Evolutionary conservation across 495 filamentous ascomycete species (phyloP).

Genomic region (Lindgomyces ingoldianus): DNA sequence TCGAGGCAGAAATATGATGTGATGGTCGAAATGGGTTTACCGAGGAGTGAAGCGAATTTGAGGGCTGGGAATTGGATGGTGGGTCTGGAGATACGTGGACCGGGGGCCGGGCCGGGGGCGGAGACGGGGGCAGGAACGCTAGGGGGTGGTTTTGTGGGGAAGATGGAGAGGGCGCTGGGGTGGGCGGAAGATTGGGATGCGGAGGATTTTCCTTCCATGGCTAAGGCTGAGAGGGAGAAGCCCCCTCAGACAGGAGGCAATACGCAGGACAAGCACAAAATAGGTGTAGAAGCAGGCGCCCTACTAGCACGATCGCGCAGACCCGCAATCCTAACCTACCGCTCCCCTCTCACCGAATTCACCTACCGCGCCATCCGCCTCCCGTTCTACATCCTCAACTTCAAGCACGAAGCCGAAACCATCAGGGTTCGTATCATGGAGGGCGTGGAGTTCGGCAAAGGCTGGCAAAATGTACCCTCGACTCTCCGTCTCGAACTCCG

Average conservation of each 20-base stretch:
- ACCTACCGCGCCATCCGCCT: conserved; percentile 54
- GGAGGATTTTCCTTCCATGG: background rate
- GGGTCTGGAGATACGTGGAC: conserved; percentile 64
- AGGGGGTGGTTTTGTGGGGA: background rate
- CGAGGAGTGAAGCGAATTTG: conserved; percentile 61
- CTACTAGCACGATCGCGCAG: conserved; percentile 55
- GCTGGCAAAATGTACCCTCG: conserved; percentile 58
- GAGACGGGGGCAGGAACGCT: conserved; percentile 7
- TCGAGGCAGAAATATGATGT: conserved; percentile 65
- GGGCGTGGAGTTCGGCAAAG: conserved; percentile 60
- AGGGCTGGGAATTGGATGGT: conserved; percentile 90
- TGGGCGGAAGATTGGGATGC: conserved; percentile 8
- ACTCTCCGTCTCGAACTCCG: conserved; percentile 67
- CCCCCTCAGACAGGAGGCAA: no score
- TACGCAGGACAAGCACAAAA: no score
- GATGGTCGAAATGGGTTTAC: conserved; percentile 58
- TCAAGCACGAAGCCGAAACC: conserved; percentile 53
- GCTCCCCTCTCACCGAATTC: conserved; percentile 58
- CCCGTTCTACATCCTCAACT: conserved; percentile 63
- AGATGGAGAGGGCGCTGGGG: background rate
- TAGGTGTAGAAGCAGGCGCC: conserved; percentile 4
- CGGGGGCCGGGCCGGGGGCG: conserved; percentile 16
- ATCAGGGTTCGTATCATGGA: conserved; percentile 75
- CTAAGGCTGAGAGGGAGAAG: conserved; percentile 9
- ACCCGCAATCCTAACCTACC: conserved; percentile 67